Evolutionary conservation across 2,329 filamentous ascomycete species (phyloP), one percentile per base, ranked within the genome.

Genomic region (Botrytis sinoallii): DNA sequence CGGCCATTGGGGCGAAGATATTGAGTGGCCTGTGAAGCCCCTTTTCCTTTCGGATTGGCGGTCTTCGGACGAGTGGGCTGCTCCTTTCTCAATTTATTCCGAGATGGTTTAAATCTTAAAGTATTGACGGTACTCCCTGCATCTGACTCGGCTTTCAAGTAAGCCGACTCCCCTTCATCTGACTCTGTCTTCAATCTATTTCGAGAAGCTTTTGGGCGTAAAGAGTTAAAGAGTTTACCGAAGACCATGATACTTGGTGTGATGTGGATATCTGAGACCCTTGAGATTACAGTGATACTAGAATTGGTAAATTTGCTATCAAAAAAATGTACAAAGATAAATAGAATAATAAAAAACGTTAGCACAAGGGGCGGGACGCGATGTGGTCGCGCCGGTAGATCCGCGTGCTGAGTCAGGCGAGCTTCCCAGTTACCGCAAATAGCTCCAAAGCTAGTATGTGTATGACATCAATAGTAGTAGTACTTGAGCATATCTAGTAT

Each of bases 71-170:
- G 48, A 38, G 8, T 18, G 22, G 74, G 48, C 46, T 44, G 72
- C 48, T 29, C 61, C 35, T 75, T 75, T 52, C 29, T 74, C 38
- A 75, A 25, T 61, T 64, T 67, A 14, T 67, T 67, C 42, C 63
- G 55, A 44, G 65, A 73, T 57, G 42, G 35, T 38, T 65, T 70
- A n/a, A 67, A 69, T 55, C 57, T 44, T 29, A 73, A 64, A 20
- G 44, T 69, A 46, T 63, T 46, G 46, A 71, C n/a, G 35, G 66
- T 32, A 57, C 66, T 57, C 18, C 35, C 48, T 69, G 48, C 38
- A 57, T 69, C 66, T 10, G 66, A 69, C 18, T 69, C 66, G 40
- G 66, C 66, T n/a, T 69, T 69, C 48, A 69, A 29, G n/a, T 69
- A 18, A 42, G 32, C 48, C 18, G 66, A 69, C 18, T 57, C 48